These are phyloP conservation scores for Myochromella boudieri DNA, from an alignment of 768 basidiomycete species.

Conservation along the genomic window DNA sequence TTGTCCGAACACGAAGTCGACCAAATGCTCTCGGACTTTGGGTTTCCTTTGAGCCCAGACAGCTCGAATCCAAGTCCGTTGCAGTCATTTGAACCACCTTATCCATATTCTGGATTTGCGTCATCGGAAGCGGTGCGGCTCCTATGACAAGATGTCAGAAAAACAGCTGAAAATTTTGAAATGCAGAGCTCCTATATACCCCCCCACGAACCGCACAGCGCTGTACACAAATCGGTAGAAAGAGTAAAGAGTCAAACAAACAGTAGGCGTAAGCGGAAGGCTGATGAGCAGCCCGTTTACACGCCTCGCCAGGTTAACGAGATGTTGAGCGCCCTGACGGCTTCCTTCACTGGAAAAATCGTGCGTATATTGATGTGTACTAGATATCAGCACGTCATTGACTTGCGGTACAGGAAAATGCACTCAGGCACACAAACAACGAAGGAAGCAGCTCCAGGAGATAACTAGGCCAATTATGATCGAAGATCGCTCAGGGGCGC, in stretches of 20 bases:
- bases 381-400: no score
- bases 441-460: no score
- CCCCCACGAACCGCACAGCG: background rate
- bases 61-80: background rate
- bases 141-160: no score
- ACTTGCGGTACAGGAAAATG: no score
- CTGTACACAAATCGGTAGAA: background rate
- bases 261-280: background rate
- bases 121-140: no score
- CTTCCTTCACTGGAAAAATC: background rate
- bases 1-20: background rate
- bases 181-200: no score
- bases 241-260: no score
- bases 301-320: slow-evolving; percentile 9
- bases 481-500: no score
- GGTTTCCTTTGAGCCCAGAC: background rate
- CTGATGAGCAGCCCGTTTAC: slow-evolving; percentile 1
- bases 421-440: no score
- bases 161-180: no score
- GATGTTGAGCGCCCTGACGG: slow-evolving; percentile 1
- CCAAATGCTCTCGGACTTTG: background rate
- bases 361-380: no score
- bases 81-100: background rate
- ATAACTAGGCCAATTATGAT: no score
- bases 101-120: background rate